Conservation (phyloP, 768 basidiomycete species). For the Amanita molliuscula region DNA sequence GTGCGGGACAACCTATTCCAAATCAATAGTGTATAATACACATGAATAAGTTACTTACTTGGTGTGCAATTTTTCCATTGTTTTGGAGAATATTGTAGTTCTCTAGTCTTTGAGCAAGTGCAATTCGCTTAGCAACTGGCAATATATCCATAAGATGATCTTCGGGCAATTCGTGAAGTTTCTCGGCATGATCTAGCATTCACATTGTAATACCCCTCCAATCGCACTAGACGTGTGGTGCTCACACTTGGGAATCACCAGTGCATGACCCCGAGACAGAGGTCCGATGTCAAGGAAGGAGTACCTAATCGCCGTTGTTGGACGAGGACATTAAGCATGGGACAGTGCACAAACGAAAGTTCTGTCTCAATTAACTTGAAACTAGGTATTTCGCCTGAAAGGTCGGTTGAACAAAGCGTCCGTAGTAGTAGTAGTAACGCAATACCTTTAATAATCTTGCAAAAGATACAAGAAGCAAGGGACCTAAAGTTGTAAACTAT, state of each 20-base stretch:
- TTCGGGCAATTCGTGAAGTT: slow-evolving; percentile 83
- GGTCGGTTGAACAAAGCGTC: not conserved
- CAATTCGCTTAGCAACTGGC: slow-evolving; percentile 83
- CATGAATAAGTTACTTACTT: slow-evolving; percentile 20
- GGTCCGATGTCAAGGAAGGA: slow-evolving; percentile 94
- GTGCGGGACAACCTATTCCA: slow-evolving; percentile 53
- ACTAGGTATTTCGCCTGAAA: slow-evolving; percentile 79
- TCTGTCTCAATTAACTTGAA: slow-evolving; percentile 77
- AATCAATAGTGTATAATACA: not conserved
- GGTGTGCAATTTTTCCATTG: slow-evolving; percentile 48
- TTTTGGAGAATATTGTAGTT: slow-evolving; percentile 85
- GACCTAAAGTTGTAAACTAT: slow-evolving; percentile 24
- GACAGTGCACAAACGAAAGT: slow-evolving; percentile 39
- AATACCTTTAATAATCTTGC: slow-evolving; percentile 87
- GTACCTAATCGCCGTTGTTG: slow-evolving; percentile 31
- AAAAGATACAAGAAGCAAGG: slow-evolving; percentile 74
- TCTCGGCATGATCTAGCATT: slow-evolving; percentile 72
- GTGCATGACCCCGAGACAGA: slow-evolving; percentile 80
- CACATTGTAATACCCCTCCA: not conserved
- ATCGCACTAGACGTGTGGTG: not conserved
- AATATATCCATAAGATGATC: slow-evolving; percentile 70
- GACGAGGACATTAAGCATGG: not conserved
- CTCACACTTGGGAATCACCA: slow-evolving; percentile 90
- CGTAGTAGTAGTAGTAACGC: not conserved
- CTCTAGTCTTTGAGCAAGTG: slow-evolving; percentile 56